These are phyloP conservation scores for Colletotrichum sp. DNA, from an alignment of 2,329 filamentous ascomycete species.

Conservation along the genomic window DNA sequence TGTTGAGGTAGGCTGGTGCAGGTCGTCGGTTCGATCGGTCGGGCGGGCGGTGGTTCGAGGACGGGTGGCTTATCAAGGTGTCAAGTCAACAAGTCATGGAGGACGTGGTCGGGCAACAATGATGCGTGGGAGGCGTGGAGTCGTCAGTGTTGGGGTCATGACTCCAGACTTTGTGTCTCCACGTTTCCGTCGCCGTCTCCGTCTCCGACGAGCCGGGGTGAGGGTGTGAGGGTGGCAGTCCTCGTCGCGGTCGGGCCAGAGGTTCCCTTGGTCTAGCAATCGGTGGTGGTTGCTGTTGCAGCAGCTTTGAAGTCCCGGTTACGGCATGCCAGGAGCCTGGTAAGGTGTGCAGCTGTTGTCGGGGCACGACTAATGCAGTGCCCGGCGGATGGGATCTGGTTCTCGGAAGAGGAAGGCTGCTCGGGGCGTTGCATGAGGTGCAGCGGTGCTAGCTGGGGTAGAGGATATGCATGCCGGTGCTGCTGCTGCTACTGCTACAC, in stretches of 20 bases:
- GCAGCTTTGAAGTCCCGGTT: not conserved
- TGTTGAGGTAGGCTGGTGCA: not conserved
- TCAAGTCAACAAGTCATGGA: not conserved
- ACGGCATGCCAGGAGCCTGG: constrained; percentile 6
- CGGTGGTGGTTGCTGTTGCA: not conserved
- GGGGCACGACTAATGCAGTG: not conserved
- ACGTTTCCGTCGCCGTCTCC: not conserved
- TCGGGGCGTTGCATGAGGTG: not conserved
- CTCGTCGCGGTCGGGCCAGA: constrained; percentile 4
- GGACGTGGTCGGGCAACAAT: not conserved
- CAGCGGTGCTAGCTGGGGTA: not conserved
- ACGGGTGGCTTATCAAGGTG: not conserved
- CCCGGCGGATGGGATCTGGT: not conserved
- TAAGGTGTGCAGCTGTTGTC: not conserved
- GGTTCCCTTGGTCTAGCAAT: not conserved
- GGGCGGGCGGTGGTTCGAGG: not conserved
- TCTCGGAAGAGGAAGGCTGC: not conserved
- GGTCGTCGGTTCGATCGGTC: not conserved
- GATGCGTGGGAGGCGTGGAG: not conserved
- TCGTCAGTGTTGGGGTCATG: constrained; percentile 14
- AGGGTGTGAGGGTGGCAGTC: not conserved
- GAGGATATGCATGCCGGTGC: not conserved
- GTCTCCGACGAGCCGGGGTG: not conserved
- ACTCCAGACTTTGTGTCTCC: constrained; percentile 4
- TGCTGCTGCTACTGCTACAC: not conserved